phyloP scores from a whole-genome alignment of 2,329 filamentous ascomycete genomes.

The Scytalidium sp. region DNA sequence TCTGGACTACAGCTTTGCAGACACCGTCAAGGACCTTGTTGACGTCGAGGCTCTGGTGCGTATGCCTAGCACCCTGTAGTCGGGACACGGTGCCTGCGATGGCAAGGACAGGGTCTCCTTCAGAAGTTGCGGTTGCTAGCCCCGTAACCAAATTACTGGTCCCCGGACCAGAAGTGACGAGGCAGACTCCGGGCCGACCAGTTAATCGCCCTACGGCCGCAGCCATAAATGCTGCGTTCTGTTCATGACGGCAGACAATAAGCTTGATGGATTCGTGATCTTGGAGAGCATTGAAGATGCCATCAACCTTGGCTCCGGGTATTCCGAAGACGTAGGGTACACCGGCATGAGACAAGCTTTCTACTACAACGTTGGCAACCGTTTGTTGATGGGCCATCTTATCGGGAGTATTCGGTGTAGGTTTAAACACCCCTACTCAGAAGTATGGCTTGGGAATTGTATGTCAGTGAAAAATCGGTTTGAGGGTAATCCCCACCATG shows the following conservation, averaged over 20 bases:
- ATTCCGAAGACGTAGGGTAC: conserved; percentile 45
- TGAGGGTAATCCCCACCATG: too few species aligned
- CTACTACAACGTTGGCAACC: conserved; percentile 3
- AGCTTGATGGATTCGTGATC: conserved; percentile 45
- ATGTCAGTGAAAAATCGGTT: too few species aligned
- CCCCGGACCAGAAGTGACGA: conserved; percentile 45
- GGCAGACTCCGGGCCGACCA: conserved; percentile 41
- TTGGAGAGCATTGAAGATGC: conserved; percentile 42
- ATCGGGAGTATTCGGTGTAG: background rate
- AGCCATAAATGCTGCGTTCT: conserved; percentile 49
- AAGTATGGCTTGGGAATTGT: background rate
- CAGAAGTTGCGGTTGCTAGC: conserved; percentile 43
- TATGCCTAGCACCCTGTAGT: conserved; percentile 40
- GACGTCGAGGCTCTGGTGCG: conserved; percentile 43
- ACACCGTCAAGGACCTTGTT: conserved; percentile 41
- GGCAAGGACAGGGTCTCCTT: conserved; percentile 45
- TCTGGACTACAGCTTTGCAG: conserved; percentile 37
- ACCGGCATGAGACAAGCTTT: conserved; percentile 29
- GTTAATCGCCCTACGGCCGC: conserved; percentile 43
- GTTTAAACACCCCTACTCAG: background rate
- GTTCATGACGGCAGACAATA: conserved; percentile 45
- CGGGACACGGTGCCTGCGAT: conserved; percentile 44
- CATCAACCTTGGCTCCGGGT: conserved; percentile 45
- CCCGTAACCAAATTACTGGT: conserved; percentile 45
- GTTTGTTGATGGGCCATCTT: background rate